Base-by-base conservation (phyloP, 176 grass and related monocot genomes). In the Lolium multiflorum region DNA sequence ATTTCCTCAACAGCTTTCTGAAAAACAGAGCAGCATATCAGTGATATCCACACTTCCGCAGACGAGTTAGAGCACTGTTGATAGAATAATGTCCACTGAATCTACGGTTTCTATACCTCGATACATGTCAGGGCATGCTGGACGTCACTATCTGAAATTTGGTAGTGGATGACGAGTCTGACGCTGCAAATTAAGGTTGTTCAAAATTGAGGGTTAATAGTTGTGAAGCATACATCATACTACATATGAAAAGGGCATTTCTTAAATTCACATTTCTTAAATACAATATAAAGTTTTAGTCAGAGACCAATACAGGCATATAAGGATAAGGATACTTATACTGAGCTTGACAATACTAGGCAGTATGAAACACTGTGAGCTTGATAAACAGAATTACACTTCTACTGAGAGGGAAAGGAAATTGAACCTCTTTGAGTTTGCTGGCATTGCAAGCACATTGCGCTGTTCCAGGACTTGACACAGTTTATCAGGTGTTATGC, bases 131-230 rank as follows among this genome's bases (percentile, higher is more conserved):
- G 55, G 52, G 89, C 89, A 74, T 94, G 96, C 61, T 93, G 87
- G 31, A 96, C 76, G 67, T 99, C 97, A 28, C 67, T 87, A 17
- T 99, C 94, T 74, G 94, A 96, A 88, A 99, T 99, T 70, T 99
- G 97, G 87, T 96, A 83, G 80, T 99, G 97, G 48, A 94, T 62
- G 57, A 99, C 97, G 82, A 99, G 62, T 74, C 97, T 91, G 28
- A 99, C n/a, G 67, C 97, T 99, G 92, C 82, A 85, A 67, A 51
- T 85, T 35, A 80, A 13, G 2, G 14, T 20, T 38, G 49, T 18
- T 79, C 44, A 47, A 18, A 80, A 17, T 81, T 21, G 46, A 43
- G 21, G 28, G 6, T 55, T 31, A 74, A 16, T 50, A 73, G 16
- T 37, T 28, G 10, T 24, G 16, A 46, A 76, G 11, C 17, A 26